Base-by-base conservation (phyloP, 352 stramenopile genomes). In the Phytophthora sansomeana region DNA sequence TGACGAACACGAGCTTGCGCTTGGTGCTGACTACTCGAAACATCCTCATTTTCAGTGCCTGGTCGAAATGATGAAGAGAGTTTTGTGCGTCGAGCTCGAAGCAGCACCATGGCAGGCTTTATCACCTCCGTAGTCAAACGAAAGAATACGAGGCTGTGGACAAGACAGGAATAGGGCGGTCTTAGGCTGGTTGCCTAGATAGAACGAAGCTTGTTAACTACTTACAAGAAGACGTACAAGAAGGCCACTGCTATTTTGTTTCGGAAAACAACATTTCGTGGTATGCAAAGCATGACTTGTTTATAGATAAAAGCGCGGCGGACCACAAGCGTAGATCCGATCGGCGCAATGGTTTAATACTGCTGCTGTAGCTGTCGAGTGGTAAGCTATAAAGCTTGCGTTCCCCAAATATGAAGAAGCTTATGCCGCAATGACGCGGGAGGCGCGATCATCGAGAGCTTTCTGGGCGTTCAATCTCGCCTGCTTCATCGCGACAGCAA, bases 401-500 rank as follows among this genome's bases (percentile, higher is more conserved):
- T 58, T 9, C 0, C 24, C 11, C n/a, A n/a, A n/a, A n/a, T n/a
- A n/a, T n/a, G n/a, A 46, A 60, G 21, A 47, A 42, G 32, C 28
- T 63, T 70, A 78, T 41, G 70, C 70, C 7, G 70, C 44, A 33
- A 75, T 66, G 28, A 80, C 63, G 16, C 72, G 72, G 6, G 70
- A 76, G 13, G 78, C 67, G 28, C 78, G 78, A 50, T 87, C 78
- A 42, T 87, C 76, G 16, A 87, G 74, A 6, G 78, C 78, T 41
- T 84, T 84, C 43, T 92, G 84, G 16, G 84, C 81, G 51, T 91
- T 90, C 24, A 92, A 60, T 36, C 84, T 79, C 33, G 84, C 81
- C 60, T 92, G 80, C 60, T 92, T 92, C 84, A 92, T 92, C 11
- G 84, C 84, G 8, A 92, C 64, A 29, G 84, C 84, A 67, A 92